phyloP scores from a whole-genome alignment of 805 yeast genomes.

The Myxozyma udenii region DNA sequence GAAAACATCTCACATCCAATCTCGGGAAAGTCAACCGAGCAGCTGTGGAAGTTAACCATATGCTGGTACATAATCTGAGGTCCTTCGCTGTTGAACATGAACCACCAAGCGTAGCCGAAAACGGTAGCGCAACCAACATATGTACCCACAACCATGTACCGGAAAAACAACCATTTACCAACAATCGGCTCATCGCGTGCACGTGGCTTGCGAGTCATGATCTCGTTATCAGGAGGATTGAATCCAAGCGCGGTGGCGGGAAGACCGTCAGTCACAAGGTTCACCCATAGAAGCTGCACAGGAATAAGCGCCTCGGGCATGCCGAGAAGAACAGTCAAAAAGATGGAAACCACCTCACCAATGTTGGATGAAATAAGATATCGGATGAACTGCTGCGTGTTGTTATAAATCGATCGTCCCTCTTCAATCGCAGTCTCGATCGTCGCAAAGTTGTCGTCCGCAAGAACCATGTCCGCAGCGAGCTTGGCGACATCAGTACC shows the following conservation, averaged over 20 bases:
- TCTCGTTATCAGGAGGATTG: constrained; percentile 44
- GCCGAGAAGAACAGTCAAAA: constrained; percentile 53
- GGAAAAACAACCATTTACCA: constrained; percentile 41
- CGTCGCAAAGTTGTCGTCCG: constrained; percentile 56
- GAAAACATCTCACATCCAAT: constrained; percentile 41
- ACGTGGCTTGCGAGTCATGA: constrained; percentile 43
- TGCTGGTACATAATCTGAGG: constrained; percentile 41
- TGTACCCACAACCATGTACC: constrained; percentile 43
- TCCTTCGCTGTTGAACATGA: constrained; percentile 38
- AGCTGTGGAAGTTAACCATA: constrained; percentile 41
- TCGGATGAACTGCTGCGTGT: constrained; percentile 45
- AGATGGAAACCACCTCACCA: constrained; percentile 57
- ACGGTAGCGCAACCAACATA: constrained; percentile 46
- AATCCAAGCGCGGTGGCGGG: constrained; percentile 60
- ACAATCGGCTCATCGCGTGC: constrained; percentile 42
- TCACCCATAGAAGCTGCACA: constrained; percentile 57
- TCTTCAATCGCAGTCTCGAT: constrained; percentile 56
- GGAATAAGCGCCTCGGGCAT: constrained; percentile 55
- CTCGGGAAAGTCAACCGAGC: constrained; percentile 30
- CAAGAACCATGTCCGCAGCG: constrained; percentile 56
- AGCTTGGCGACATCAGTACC: constrained; percentile 62
- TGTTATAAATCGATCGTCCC: constrained; percentile 49
- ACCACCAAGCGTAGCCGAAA: constrained; percentile 45
- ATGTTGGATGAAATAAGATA: constrained; percentile 52
- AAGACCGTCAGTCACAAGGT: constrained; percentile 56